Conservation (phyloP, 2,329 filamentous ascomycete species). For the Alternaria infectoria region DNA sequence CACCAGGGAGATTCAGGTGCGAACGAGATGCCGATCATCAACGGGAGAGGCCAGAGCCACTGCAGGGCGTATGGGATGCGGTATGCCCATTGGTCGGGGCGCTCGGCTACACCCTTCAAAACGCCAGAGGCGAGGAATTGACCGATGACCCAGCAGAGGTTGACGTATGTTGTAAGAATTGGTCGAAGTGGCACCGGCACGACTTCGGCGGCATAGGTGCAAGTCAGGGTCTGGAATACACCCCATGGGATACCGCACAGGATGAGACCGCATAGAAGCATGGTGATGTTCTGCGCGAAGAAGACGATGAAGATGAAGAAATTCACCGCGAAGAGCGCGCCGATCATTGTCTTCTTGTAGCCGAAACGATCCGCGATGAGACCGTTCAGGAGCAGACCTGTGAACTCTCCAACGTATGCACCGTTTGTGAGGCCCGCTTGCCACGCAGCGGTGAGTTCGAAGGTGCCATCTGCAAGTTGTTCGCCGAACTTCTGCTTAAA, state of each 20-base stretch:
- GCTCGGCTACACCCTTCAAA: conserved; percentile 69
- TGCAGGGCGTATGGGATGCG: conserved; percentile 72
- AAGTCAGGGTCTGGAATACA: conserved; percentile 56
- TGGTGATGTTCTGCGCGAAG: conserved; percentile 54
- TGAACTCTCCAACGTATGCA: conserved; percentile 53
- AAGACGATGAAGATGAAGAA: conserved; percentile 47
- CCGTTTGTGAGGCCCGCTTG: conserved; percentile 56
- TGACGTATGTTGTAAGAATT: conserved; percentile 68
- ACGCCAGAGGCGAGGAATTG: conserved; percentile 76
- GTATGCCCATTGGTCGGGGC: conserved; percentile 71
- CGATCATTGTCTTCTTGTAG: conserved; percentile 48
- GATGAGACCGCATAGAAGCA: conserved; percentile 66
- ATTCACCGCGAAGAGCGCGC: conserved; percentile 37
- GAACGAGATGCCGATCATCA: conserved; percentile 70
- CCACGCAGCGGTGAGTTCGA: conserved; percentile 54
- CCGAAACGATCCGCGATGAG: conserved; percentile 53
- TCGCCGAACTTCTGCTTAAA: conserved; percentile 54
- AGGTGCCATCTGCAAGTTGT: conserved; percentile 45
- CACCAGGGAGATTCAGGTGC: conserved; percentile 77
- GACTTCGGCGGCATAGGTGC: conserved; percentile 63
- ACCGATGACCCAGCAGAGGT: conserved; percentile 77
- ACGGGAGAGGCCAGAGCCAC: conserved; percentile 76
- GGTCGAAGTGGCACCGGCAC: conserved; percentile 73
- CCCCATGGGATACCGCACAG: conserved; percentile 55
- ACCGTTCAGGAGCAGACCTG: conserved; percentile 55